Evolutionary conservation across 495 filamentous ascomycete genomes (phyloP).

Genomic region (Trichocladium uniseriatum): DNA sequence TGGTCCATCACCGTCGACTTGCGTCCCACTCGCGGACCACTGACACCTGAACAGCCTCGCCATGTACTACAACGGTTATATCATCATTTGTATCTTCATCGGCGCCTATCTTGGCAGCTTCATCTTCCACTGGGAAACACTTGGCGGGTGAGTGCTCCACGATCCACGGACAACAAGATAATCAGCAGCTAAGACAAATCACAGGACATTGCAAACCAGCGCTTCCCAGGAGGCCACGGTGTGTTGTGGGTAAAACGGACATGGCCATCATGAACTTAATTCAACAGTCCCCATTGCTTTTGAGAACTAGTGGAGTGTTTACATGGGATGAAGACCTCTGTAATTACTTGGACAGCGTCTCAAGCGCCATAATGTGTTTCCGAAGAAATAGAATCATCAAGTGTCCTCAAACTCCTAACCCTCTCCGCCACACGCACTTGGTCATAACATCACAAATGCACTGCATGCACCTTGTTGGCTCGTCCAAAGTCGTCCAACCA

Average conservation of each 20-base stretch:
- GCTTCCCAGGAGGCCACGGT: conserved; percentile 12
- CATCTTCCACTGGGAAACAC: conserved; percentile 50
- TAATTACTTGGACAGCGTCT: too few relatives aligned
- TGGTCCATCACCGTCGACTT: neutral
- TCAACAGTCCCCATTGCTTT: too few relatives aligned
- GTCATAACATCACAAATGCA: too few relatives aligned
- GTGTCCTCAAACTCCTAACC: too few relatives aligned
- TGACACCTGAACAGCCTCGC: conserved; percentile 20
- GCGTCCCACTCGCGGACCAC: neutral
- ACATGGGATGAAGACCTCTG: too few relatives aligned
- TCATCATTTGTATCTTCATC: conserved; percentile 56
- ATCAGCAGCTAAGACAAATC: neutral
- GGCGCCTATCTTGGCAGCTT: conserved; percentile 55
- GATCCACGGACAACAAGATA: neutral
- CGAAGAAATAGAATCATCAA: too few relatives aligned
- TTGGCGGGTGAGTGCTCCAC: conserved; percentile 14
- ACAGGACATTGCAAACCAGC: conserved; percentile 4
- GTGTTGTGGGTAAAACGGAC: conserved; percentile 10
- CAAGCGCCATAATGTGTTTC: too few relatives aligned
- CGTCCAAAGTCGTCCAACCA: too few relatives aligned
- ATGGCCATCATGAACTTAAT: neutral
- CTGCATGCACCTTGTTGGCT: too few relatives aligned
- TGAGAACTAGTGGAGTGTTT: too few relatives aligned
- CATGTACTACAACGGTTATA: conserved; percentile 62
- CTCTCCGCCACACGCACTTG: too few relatives aligned